A percentile compares a stretch with the other conserved stretches of the same genome.
Conservation (phyloP, 495 filamentous ascomycete species). For the Aspergillus sclerotiicarbonarius region DNA sequence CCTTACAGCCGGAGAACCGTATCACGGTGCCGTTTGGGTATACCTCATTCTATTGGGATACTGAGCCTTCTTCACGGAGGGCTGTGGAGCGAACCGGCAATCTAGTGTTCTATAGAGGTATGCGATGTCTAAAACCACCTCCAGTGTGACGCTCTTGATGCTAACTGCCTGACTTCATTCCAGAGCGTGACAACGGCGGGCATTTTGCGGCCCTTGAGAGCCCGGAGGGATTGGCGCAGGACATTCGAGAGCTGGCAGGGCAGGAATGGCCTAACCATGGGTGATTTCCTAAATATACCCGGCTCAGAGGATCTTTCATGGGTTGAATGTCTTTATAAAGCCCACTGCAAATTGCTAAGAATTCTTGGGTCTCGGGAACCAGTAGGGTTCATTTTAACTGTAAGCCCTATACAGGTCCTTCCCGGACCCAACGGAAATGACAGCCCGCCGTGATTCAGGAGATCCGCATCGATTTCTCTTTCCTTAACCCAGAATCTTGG, state of each 20-base stretch:
- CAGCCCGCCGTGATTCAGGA: no score
- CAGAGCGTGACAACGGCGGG: conserved; percentile 24
- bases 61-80: neutral
- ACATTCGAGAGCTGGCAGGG: neutral
- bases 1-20: conserved; percentile 16
- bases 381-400: no score
- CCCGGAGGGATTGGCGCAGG: conserved; percentile 3
- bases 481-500: no score
- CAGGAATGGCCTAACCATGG: neutral
- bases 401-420: no score
- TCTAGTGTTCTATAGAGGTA: conserved; percentile 24
- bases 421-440: no score
- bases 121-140: neutral
- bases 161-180: neutral
- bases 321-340: no score
- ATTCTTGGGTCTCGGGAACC: no score
- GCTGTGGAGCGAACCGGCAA: conserved; percentile 22
- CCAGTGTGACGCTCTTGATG: neutral
- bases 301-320: no score
- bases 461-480: no score
- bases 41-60: conserved; percentile 15
- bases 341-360: no score
- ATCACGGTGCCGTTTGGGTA: conserved; percentile 8
- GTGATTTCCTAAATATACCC: neutral
- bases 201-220: conserved; percentile 26